A percentile compares a stretch with the other conserved stretches of the same genome.
These are phyloP conservation scores for Gypsophila paniculata DNA, from an alignment of 179 eudicot species.

Conservation along the genomic window DNA sequence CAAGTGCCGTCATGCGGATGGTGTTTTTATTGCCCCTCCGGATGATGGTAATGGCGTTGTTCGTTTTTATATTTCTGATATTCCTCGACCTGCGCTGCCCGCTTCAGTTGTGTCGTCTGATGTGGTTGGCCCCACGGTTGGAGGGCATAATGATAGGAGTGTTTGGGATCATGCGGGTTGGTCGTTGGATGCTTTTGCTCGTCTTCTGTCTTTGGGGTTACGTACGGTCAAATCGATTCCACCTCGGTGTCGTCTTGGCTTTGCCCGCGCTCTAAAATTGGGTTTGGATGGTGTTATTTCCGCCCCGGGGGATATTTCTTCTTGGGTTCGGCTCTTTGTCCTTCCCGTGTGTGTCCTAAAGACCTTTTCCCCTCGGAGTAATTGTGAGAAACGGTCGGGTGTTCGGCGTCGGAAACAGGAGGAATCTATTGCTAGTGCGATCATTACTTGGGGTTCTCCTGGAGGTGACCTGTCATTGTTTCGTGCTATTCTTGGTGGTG, in stretches of 20 bases:
- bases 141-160: too few relatives aligned
- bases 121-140: too few relatives aligned
- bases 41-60: too few relatives aligned
- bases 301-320: background rate
- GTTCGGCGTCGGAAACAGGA: background rate
- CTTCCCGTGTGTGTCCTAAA: background rate
- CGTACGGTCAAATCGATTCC: background rate
- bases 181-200: too few relatives aligned
- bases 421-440: background rate
- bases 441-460: background rate
- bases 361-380: background rate
- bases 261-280: background rate
- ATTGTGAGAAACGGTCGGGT: background rate
- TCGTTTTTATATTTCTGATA: too few relatives aligned
- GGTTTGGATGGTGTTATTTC: background rate
- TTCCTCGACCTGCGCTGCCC: too few relatives aligned
- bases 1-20: too few relatives aligned
- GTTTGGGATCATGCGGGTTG: too few relatives aligned
- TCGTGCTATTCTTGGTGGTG: background rate
- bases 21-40: too few relatives aligned
- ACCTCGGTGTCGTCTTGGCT: background rate
- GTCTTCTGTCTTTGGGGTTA: too few relatives aligned
- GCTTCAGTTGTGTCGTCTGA: too few relatives aligned
- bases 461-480: background rate
- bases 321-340: background rate